Conservation (phyloP, 192 early-diverging fungal genomes). For the Gaertneriomyces semiglobifer region DNA sequence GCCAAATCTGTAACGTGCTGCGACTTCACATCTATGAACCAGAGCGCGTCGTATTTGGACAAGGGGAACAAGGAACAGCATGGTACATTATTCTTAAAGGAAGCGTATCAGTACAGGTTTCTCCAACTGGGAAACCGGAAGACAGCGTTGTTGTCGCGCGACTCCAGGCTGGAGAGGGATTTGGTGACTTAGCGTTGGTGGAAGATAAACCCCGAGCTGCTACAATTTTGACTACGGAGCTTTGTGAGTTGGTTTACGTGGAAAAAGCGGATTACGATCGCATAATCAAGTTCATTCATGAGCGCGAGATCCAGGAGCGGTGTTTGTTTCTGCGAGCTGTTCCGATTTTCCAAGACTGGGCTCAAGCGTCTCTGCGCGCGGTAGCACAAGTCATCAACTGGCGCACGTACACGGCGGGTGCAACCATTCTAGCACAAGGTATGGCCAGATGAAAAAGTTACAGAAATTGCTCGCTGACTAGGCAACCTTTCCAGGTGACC, state of each 20-base stretch:
- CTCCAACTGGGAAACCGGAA: constrained; percentile 23
- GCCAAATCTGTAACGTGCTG: constrained; percentile 35
- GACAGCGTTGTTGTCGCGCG: constrained; percentile 32
- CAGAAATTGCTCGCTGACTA: neutral
- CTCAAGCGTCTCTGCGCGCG: constrained; percentile 10
- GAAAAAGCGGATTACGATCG: constrained; percentile 38
- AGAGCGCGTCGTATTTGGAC: constrained; percentile 36
- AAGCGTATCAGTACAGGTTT: constrained; percentile 32
- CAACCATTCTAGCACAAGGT: constrained; percentile 28
- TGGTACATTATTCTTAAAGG: constrained; percentile 50
- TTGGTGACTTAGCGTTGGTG: constrained; percentile 46
- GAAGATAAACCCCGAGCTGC: constrained; percentile 43
- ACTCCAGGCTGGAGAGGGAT: constrained; percentile 38
- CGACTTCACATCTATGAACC: constrained; percentile 28
- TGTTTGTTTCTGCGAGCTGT: constrained; percentile 34
- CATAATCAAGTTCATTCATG: constrained; percentile 40
- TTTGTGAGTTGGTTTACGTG: constrained; percentile 38
- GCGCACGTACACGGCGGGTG: constrained; percentile 11
- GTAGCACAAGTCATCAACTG: constrained; percentile 29
- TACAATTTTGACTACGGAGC: constrained; percentile 35
- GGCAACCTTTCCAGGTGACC: constrained; percentile 2
- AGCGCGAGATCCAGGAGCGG: constrained; percentile 41
- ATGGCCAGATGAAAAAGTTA: neutral
- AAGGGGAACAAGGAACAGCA: constrained; percentile 43
- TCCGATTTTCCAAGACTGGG: constrained; percentile 33